phyloP scores from a whole-genome alignment of 2,329 filamentous ascomycete genomes.

The Diaporthe amygdali region DNA sequence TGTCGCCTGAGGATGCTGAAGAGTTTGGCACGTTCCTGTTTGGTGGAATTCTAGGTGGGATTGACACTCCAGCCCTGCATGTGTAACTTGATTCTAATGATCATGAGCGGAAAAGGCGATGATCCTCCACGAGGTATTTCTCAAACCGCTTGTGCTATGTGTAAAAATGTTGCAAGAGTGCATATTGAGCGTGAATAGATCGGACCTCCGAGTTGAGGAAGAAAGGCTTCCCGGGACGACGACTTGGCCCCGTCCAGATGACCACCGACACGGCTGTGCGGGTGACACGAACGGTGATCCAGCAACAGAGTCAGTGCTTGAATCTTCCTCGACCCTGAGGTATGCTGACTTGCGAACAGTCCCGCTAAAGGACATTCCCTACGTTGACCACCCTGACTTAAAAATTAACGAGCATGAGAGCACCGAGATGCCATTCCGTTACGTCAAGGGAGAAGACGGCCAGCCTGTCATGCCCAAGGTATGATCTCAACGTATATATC shows the following conservation, averaged over 20 bases:
- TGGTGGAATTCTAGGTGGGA: constrained; percentile 88
- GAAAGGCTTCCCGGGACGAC: constrained; percentile 87
- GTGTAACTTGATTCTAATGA: constrained; percentile 7
- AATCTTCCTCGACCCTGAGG: neutral
- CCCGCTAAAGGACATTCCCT: constrained; percentile 77
- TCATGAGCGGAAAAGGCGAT: constrained; percentile 66
- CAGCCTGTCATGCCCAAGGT: constrained; percentile 92
- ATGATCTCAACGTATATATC: constrained; percentile 35
- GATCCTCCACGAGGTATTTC: constrained; percentile 85
- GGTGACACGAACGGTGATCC: constrained; percentile 87
- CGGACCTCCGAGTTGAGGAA: constrained; percentile 93
- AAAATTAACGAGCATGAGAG: constrained; percentile 90
- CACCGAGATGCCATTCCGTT: constrained; percentile 97
- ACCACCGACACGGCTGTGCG: constrained; percentile 97
- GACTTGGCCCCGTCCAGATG: constrained; percentile 94
- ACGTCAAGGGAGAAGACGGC: constrained; percentile 77
- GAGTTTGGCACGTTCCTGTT: constrained; percentile 92
- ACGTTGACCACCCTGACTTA: constrained; percentile 88
- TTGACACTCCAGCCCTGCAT: neutral
- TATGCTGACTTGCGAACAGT: constrained; percentile 52
- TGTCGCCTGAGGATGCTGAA: constrained; percentile 82
- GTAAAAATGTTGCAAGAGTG: neutral
- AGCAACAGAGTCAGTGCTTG: constrained; percentile 72
- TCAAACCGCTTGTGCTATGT: neutral
- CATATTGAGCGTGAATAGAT: constrained; percentile 57